Evolutionary conservation across 306 rosid genomes (phyloP).

Genomic region (Vigna reflexopilosa): DNA sequence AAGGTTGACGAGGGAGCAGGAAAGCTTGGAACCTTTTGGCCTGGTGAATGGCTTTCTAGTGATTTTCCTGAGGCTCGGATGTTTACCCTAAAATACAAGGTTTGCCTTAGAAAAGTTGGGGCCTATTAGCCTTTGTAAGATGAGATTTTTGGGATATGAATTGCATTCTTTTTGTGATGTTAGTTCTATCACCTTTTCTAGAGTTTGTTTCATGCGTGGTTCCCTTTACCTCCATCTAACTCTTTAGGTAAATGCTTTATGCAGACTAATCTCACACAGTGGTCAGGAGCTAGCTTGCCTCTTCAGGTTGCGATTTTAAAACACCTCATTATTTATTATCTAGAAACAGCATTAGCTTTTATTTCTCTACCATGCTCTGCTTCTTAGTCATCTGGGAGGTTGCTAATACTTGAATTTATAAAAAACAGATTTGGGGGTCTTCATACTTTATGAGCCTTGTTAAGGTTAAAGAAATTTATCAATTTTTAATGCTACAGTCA

Average conservation of each 20-base stretch:
- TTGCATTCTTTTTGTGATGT: constrained; percentile 33
- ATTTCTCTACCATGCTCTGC: constrained; percentile 25
- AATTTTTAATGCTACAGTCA: neutral
- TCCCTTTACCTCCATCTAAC: constrained; percentile 49
- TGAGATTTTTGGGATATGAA: constrained; percentile 9
- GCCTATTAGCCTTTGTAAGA: constrained; percentile 32
- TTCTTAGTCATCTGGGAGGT: constrained; percentile 26
- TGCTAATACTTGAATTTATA: constrained; percentile 21
- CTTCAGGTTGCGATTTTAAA: constrained; percentile 72
- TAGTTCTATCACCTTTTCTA: constrained; percentile 33
- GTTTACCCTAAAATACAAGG: constrained; percentile 93
- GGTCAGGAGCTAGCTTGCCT: constrained; percentile 99
- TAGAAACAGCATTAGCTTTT: constrained; percentile 14
- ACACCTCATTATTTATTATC: constrained; percentile 31
- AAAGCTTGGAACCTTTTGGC: constrained; percentile 97
- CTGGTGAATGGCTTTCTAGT: constrained; percentile 96
- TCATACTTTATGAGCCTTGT: constrained; percentile 24
- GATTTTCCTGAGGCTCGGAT: constrained; percentile 90
- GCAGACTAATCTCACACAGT: constrained; percentile 94
- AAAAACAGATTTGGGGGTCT: constrained; percentile 20
- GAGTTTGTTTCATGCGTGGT: constrained; percentile 26
- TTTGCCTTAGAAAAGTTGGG: constrained; percentile 49
- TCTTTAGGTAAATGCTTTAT: constrained; percentile 44
- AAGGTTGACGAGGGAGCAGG: constrained; percentile 98
- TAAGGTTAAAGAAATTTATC: constrained; percentile 4